phyloP scores from a whole-genome alignment of 75 land plant species.

The Sequoiadendron giganteum region DNA sequence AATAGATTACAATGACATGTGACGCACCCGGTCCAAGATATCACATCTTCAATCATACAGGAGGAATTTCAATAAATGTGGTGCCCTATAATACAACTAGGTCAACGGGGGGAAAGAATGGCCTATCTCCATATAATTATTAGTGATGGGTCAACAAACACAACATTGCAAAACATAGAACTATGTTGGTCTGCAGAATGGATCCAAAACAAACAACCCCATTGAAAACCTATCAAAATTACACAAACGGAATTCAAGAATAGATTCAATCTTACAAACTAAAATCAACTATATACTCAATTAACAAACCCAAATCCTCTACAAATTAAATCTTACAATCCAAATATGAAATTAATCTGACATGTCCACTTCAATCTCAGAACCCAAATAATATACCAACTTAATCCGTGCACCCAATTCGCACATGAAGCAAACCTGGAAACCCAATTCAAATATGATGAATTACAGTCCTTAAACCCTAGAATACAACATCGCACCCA shows the following conservation, averaged over 20 bases:
- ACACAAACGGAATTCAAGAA: background rate
- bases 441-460: background rate
- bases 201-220: background rate
- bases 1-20: background rate
- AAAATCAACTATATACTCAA: background rate
- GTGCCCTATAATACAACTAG: background rate
- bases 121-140: background rate
- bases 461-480: background rate
- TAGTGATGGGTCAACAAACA: background rate
- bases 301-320: background rate
- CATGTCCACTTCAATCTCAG: background rate
- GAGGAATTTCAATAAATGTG: background rate
- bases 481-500: background rate
- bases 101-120: background rate
- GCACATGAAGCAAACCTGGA: background rate
- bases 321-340: background rate
- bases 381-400: background rate
- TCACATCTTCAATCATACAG: background rate
- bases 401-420: background rate
- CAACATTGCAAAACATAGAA: background rate
- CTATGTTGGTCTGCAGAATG: background rate
- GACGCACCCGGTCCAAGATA: background rate
- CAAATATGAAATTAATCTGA: background rate
- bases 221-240: background rate
- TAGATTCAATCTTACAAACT: background rate